These are phyloP conservation scores for Rhodofomes roseus DNA, from an alignment of 1,284 basidiomycete genomes.

Conservation along the genomic window DNA sequence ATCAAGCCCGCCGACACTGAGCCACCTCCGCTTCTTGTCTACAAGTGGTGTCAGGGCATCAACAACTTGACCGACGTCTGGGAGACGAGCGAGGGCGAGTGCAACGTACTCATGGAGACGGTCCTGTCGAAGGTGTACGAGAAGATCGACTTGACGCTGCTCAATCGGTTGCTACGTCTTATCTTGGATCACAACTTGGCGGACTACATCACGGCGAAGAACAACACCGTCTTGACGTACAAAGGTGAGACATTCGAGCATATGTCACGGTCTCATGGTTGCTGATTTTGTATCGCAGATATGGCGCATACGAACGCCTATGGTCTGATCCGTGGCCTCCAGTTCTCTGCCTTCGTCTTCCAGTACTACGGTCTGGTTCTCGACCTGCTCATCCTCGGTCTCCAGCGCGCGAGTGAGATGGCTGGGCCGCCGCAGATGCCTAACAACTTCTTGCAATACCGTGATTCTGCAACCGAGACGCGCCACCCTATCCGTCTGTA, in stretches of 20 bases:
- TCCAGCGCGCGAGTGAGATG: conserved; percentile 95
- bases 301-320: conserved; percentile 93
- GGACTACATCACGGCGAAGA: conserved; percentile 97
- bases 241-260: conserved; percentile 54
- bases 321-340: conserved; percentile 91
- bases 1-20: conserved; percentile 97
- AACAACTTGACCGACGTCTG: conserved; percentile 93
- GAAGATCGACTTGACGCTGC: conserved; percentile 93
- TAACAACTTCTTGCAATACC: conserved; percentile 95
- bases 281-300: conserved; percentile 39
- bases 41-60: conserved; percentile 96
- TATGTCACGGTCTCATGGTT: neutral
- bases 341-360: conserved; percentile 97
- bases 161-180: conserved; percentile 89
- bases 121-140: conserved; percentile 95
- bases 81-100: conserved; percentile 96
- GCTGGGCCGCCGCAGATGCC: conserved; percentile 93
- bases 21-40: conserved; percentile 92
- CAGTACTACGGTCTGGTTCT: conserved; percentile 93
- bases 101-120: conserved; percentile 97
- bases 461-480: conserved; percentile 90
- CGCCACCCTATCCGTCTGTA: conserved; percentile 94
- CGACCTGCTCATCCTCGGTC: conserved; percentile 89
- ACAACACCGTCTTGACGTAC: conserved; percentile 92
- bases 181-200: conserved; percentile 97